These are phyloP conservation scores for Salinomyces thailandicus DNA, from an alignment of 2,329 filamentous ascomycete species.

Conservation along the genomic window DNA sequence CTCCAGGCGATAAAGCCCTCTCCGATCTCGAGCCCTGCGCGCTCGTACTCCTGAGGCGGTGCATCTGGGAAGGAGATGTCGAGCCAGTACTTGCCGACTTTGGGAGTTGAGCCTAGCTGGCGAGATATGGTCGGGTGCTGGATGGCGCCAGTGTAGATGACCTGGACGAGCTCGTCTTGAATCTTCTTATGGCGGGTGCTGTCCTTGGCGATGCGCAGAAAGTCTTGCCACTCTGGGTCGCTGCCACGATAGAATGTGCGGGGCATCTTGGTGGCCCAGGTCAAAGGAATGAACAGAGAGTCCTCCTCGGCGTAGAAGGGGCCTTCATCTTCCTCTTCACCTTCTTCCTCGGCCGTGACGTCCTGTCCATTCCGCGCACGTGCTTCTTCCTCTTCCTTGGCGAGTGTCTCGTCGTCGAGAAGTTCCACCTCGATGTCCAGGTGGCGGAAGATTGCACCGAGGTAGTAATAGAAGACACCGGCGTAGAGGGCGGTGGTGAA, in stretches of 20 bases:
- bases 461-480: constrained; percentile 13
- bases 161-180: constrained; percentile 29
- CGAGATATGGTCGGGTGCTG: constrained; percentile 23
- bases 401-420: constrained; percentile 16
- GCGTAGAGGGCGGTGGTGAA: constrained; percentile 16
- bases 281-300: constrained; percentile 40
- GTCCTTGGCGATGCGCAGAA: constrained; percentile 36
- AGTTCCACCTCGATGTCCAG: constrained; percentile 23
- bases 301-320: constrained; percentile 26
- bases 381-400: constrained; percentile 13
- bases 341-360: constrained; percentile 4
- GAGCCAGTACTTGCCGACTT: constrained; percentile 36
- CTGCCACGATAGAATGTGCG: constrained; percentile 37
- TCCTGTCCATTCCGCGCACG: constrained; percentile 15
- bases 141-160: constrained; percentile 23
- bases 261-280: constrained; percentile 33
- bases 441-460: constrained; percentile 15
- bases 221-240: constrained; percentile 46
- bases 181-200: constrained; percentile 30
- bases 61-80: constrained; percentile 40
- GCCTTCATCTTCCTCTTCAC: constrained; percentile 23
- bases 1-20: constrained; percentile 32
- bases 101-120: constrained; percentile 30
- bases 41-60: constrained; percentile 39
- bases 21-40: constrained; percentile 34